phyloP scores from a whole-genome alignment of 441 rosid genomes.

The Euphorbia celastroides region DNA sequence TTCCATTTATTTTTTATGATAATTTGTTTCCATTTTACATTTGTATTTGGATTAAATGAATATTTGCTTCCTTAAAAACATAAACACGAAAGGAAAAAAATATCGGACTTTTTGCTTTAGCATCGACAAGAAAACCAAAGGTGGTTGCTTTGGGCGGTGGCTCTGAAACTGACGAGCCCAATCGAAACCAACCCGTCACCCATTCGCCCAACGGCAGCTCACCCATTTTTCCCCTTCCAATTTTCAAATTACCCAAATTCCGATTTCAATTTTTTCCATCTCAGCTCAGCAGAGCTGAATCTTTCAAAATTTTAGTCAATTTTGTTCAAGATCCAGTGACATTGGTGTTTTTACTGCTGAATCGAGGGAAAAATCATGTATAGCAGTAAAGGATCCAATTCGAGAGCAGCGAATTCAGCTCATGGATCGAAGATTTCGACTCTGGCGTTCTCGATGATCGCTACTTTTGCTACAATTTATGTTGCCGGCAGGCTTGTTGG shows the following conservation, averaged over 20 bases:
- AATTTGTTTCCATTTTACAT: background rate
- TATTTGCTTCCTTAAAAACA: background rate
- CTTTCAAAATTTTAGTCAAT: background rate
- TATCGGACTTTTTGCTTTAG: background rate
- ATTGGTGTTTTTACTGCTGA: background rate
- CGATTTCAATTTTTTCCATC: background rate
- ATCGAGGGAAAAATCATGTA: constrained; percentile 5
- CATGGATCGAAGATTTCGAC: constrained; percentile 45
- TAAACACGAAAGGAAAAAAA: background rate
- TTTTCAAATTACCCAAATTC: background rate
- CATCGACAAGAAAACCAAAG: background rate
- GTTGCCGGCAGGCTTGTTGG: constrained; percentile 75
- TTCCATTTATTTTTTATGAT: no score
- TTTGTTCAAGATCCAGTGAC: constrained; percentile 13
- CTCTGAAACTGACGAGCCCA: background rate
- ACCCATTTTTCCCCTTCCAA: background rate
- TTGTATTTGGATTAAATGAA: background rate
- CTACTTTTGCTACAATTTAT: constrained; percentile 73
- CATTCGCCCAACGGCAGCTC: background rate
- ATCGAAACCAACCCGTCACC: constrained; percentile 3
- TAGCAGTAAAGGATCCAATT: constrained; percentile 17
- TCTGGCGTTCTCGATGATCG: constrained; percentile 64
- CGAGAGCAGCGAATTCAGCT: constrained; percentile 2
- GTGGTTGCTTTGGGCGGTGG: background rate
- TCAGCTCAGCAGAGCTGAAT: background rate